These are phyloP conservation scores for Neophaeococcomyces mojaviensis DNA, from an alignment of 2,329 filamentous ascomycete species.

Conservation along the genomic window DNA sequence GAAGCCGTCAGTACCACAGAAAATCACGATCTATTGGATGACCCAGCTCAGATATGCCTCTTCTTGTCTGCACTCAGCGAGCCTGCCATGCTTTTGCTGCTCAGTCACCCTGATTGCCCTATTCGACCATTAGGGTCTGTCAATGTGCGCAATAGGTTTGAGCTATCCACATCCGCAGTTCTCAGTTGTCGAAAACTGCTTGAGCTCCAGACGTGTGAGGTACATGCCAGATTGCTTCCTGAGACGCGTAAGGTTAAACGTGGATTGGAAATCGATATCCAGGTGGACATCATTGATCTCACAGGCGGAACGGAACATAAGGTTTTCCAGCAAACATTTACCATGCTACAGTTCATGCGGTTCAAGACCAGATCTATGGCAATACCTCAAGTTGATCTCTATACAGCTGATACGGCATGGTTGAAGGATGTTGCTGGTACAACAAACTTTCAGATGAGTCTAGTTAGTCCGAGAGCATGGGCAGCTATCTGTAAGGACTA, in stretches of 20 bases:
- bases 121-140: conserved; percentile 13
- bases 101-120: conserved; percentile 8
- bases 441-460: background rate
- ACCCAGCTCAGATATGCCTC: background rate
- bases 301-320: background rate
- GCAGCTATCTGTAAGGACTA: conserved; percentile 17
- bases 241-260: conserved; percentile 11
- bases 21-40: background rate
- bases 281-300: conserved; percentile 8
- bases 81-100: conserved; percentile 16
- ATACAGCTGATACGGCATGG: background rate
- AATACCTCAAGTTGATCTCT: background rate
- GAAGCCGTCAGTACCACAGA: background rate
- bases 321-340: conserved; percentile 13
- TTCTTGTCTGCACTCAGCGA: conserved; percentile 15
- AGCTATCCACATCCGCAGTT: conserved; percentile 11
- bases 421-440: background rate
- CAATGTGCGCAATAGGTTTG: conserved; percentile 15
- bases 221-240: background rate
- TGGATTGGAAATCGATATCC: conserved; percentile 14
- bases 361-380: background rate
- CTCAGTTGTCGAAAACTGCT: conserved; percentile 1
- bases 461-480: conserved; percentile 3
- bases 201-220: background rate
- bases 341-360: conserved; percentile 13